Base-by-base conservation (phyloP, 176 grass and related monocot genomes). In the Cymbopogon citratus region DNA sequence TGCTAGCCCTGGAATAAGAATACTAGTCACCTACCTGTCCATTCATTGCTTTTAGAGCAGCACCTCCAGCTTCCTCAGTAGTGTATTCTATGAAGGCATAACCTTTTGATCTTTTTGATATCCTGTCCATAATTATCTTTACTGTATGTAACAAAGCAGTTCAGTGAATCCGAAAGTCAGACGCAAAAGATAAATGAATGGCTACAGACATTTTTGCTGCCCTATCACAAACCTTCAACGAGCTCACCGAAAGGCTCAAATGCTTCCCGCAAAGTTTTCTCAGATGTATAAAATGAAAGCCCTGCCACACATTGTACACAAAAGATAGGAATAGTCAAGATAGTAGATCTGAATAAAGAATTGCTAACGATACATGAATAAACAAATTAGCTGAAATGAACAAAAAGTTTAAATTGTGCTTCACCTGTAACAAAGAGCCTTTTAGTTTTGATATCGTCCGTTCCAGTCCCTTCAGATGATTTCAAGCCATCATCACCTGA, bases 71-170 rank as follows among this genome's bases (percentile, higher is more conserved):
- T 95, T 96, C 91, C 87, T 95, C 89, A 51, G 91, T 95, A 28
- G 93, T 99, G 69, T 93, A 95, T 72, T 95, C 96, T 46, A 99
- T 86, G 80, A 95, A 99, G 43, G 91, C 93, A 16, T 99, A 95
- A 14, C 91, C 93, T 67, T 99, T 99, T 74, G 91, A 95, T 87
- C 96, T 95, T 91, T 91, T 93, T 46, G 93, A 99, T 89, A 99
- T 99, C 76, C 76, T 95, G 84, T 99, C 92, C 89, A 93, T 95
- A 90, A 99, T 95, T 80, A 99, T 91, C 89, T 99, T 90, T 7
- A 93, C 91, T 95, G 81, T 77, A 79, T 60, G n/a, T 66, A 66
- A 66, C 8, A 75, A 63, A 72, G 9, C 36, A 87, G 70, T 73
- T 71, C 9, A 40, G 21, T 24, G 7, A 13, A 36, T 83, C 27